A percentile compares a stretch with the other conserved stretches of the same genome.
phyloP scores from a whole-genome alignment of 768 basidiomycete species.

The Suillus plorans region DNA sequence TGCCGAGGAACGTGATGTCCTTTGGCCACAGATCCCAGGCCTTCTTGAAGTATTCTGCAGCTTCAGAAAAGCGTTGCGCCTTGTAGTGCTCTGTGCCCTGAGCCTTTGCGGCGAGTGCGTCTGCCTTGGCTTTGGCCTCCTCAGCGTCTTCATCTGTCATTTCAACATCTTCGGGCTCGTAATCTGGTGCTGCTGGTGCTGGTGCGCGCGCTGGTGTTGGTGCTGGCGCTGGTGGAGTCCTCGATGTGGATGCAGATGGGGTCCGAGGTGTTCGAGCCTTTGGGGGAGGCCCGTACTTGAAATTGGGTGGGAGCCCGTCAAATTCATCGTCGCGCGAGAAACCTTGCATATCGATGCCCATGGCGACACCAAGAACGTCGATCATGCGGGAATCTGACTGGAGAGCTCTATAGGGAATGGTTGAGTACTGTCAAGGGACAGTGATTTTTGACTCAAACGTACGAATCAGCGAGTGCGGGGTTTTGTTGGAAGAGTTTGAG shows the following conservation, averaged over 20 bases:
- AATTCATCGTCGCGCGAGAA: slow-evolving; percentile 84
- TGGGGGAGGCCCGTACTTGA: slow-evolving; percentile 28
- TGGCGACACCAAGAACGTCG: slow-evolving; percentile 86
- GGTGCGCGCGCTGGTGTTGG: slow-evolving; percentile 32
- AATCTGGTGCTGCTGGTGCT: slow-evolving; percentile 23
- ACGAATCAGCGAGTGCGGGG: slow-evolving; percentile 62
- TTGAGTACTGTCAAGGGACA: background rate
- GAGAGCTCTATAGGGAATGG: slow-evolving; percentile 44
- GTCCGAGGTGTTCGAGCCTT: slow-evolving; percentile 31
- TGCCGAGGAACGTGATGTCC: slow-evolving; percentile 92
- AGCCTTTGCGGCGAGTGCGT: slow-evolving; percentile 78
- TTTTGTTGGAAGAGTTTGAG: slow-evolving; percentile 68
- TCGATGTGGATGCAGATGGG: slow-evolving; percentile 42
- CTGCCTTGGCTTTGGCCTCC: slow-evolving; percentile 71
- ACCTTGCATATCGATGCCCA: slow-evolving; percentile 92
- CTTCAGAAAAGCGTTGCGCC: slow-evolving; percentile 77
- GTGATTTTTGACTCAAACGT: slow-evolving; percentile 16
- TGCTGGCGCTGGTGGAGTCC: slow-evolving; percentile 34
- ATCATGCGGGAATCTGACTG: slow-evolving; percentile 86
- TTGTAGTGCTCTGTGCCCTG: slow-evolving; percentile 83
- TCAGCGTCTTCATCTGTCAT: slow-evolving; percentile 67
- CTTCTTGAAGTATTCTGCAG: slow-evolving; percentile 71
- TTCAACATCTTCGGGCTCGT: slow-evolving; percentile 53
- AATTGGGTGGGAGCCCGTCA: slow-evolving; percentile 69
- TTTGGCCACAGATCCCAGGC: slow-evolving; percentile 95